phyloP scores from a whole-genome alignment of 108 stramenopile genomes.

The Nannochloropsis oceanica region DNA sequence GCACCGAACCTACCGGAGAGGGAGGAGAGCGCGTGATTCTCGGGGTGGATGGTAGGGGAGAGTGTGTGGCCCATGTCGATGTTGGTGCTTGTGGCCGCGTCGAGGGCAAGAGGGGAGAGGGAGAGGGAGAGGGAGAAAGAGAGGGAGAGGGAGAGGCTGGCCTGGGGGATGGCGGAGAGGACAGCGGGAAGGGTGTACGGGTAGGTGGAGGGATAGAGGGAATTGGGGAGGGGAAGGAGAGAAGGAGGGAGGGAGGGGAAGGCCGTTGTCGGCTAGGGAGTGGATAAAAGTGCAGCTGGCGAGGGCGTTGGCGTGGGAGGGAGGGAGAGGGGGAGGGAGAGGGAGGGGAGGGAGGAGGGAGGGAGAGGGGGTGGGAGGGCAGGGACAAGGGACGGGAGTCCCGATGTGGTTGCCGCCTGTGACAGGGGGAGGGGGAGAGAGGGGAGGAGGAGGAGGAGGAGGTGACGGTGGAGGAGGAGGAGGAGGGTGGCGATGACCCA shows the following conservation, averaged over 20 bases:
- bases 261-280: neutral
- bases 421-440: neutral
- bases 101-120: no score
- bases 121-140: no score
- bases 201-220: neutral
- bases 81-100: no score
- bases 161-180: neutral
- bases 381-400: neutral
- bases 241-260: neutral
- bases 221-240: neutral
- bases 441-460: neutral
- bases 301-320: neutral
- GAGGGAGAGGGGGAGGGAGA: no score
- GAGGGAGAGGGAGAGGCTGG: neutral
- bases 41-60: neutral
- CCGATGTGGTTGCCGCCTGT: neutral
- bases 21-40: neutral
- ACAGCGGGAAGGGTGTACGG: neutral
- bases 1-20: neutral
- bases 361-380: neutral
- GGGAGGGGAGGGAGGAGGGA: neutral
- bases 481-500: neutral
- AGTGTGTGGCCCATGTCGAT: neutral
- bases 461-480: neutral
- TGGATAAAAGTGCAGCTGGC: neutral